Conservation (phyloP, 148 eudicot species). For the Fagopyrum esculentum region DNA sequence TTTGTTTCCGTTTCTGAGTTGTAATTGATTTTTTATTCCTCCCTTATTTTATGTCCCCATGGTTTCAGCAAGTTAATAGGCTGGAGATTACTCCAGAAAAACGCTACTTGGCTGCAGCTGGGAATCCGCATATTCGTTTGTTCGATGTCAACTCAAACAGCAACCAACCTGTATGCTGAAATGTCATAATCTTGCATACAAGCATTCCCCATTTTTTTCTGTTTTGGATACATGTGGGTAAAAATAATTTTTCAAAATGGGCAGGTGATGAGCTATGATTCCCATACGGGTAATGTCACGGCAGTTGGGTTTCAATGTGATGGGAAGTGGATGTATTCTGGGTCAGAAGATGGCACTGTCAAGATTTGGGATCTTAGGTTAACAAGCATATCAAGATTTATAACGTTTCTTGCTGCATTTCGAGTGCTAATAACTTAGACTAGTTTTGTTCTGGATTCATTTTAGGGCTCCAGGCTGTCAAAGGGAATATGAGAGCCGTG, state of each 20-base stretch:
- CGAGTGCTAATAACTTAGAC: neutral
- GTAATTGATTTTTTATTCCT: neutral
- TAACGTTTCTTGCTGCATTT: neutral
- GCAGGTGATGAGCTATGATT: slow-evolving; percentile 94
- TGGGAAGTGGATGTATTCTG: slow-evolving; percentile 98
- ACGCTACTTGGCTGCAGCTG: slow-evolving; percentile 85
- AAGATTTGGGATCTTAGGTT: slow-evolving; percentile 98
- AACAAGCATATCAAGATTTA: neutral
- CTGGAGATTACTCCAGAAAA: slow-evolving; percentile 96
- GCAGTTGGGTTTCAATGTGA: slow-evolving; percentile 98
- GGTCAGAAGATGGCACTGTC: slow-evolving; percentile 99
- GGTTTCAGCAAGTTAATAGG: slow-evolving; percentile 80
- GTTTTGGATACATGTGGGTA: neutral
- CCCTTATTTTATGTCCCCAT: neutral
- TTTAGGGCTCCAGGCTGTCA: slow-evolving; percentile 95
- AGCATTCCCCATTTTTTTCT: neutral
- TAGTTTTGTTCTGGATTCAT: neutral
- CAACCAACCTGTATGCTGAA: slow-evolving; percentile 63
- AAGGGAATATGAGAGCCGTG: slow-evolving; percentile 98
- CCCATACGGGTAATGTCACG: slow-evolving; percentile 95
- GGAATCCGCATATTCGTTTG: slow-evolving; percentile 85
- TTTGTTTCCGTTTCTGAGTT: neutral
- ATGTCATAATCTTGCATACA: neutral
- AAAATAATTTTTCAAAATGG: slow-evolving; percentile 18
- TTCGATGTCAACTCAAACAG: slow-evolving; percentile 78